Base-by-base conservation (phyloP, 331 rosid genomes). In the Pyrus hybrid region DNA sequence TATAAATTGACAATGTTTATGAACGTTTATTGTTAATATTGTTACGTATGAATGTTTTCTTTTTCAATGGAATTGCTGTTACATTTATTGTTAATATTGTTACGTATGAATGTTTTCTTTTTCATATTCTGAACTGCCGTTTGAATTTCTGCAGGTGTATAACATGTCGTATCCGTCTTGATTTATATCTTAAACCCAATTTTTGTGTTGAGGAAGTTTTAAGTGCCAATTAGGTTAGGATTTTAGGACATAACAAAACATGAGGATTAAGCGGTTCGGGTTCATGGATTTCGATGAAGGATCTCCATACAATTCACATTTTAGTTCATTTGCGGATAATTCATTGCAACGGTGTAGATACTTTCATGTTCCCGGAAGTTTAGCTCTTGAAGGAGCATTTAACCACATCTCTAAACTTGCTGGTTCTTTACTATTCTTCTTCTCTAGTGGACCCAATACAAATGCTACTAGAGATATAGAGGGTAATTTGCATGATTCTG, bases 231-330 rank as follows among this genome's bases (percentile, higher is more conserved):
- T 58, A 28, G 28, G 26, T 79, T 54, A 53, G 43, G 29, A 32
- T 30, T 17, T 35, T 54, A 68, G 72, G 68, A 74, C 26, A 41
- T 67, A 26, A 51, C 47, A 51, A 76, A 76, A 65, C 63, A 86
- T 90, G 99, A 75, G 77, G 79, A 86, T 84, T 78, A 79, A 88
- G 83, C 85, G 96, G 93, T 80, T 89, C n/a, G 82, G 87, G 57
- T 75, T 87, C 68, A 74, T 85, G 78, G 92, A 89, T 88, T 88
- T 89, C 7, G 99, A 95, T 82, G 88, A 87, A 13, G 67, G 83
- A 43, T 80, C 86, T 18, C 92, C 89, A 0, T 80, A 88, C 62
- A 51, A 51, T 82, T 86, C 92, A 0, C 92, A 90, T 64, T 53
- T 94, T 10, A 81, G 76, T 84, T 88, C 88, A 13, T 56, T 90